Conservation (phyloP, 306 rosid species). For the Medicago lupulina region DNA sequence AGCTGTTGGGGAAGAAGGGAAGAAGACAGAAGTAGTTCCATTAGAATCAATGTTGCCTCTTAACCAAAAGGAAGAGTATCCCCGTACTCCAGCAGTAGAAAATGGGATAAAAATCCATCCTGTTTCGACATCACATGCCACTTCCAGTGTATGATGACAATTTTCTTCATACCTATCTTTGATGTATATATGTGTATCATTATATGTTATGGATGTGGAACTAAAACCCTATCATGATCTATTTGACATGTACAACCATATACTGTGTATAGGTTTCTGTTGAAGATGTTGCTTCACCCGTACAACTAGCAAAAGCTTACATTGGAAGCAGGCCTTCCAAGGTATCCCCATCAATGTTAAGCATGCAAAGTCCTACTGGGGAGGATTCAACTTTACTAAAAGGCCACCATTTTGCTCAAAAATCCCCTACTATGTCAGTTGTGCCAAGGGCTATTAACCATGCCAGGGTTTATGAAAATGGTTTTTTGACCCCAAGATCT, state of each 20-base stretch:
- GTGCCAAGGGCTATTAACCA: constrained; percentile 58
- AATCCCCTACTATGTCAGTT: constrained; percentile 55
- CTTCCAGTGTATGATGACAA: constrained; percentile 65
- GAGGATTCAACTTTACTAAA: constrained; percentile 49
- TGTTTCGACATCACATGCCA: constrained; percentile 55
- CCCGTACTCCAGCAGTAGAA: constrained; percentile 48
- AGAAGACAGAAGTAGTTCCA: constrained; percentile 51
- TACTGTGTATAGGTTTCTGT: constrained; percentile 61
- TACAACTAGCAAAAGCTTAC: constrained; percentile 85
- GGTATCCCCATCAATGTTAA: constrained; percentile 64
- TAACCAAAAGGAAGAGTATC: constrained; percentile 49
- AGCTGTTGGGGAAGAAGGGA: constrained; percentile 52
- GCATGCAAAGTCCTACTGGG: constrained; percentile 43
- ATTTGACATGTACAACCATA: constrained; percentile 33
- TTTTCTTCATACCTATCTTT: constrained; percentile 9
- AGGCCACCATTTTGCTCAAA: constrained; percentile 50
- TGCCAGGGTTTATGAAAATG: constrained; percentile 60
- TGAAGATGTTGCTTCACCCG: constrained; percentile 84
- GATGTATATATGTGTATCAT: neutral
- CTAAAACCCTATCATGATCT: neutral
- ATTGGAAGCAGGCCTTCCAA: constrained; percentile 82
- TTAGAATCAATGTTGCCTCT: constrained; percentile 44
- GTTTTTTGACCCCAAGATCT: constrained; percentile 76
- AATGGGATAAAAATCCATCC: constrained; percentile 49
- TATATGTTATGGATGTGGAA: neutral